phyloP scores from a whole-genome alignment of 352 stramenopile species.

The Vaucheria bursata region DNA sequence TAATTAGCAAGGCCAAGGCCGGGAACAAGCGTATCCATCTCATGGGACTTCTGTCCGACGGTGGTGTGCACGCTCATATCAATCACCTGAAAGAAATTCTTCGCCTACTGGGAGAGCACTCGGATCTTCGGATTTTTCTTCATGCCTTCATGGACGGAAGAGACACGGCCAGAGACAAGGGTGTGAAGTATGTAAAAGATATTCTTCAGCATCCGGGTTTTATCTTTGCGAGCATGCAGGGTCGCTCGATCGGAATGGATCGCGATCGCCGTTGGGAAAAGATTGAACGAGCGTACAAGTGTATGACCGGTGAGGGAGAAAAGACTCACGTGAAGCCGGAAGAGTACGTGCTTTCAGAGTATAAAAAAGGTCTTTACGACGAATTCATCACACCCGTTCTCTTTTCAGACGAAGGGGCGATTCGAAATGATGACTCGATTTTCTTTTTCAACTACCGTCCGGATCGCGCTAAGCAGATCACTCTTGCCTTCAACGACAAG shows the following conservation, averaged over 20 bases:
- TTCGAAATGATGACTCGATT: neutral
- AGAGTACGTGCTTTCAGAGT: neutral
- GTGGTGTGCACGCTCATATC: neutral
- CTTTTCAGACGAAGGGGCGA: neutral
- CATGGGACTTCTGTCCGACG: neutral
- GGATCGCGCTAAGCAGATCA: neutral
- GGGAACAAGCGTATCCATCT: neutral
- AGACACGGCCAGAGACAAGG: neutral
- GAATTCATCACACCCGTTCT: neutral
- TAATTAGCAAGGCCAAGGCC: neutral
- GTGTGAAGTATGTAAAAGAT: neutral
- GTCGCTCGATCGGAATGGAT: neutral
- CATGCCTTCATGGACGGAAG: neutral
- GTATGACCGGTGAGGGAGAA: neutral
- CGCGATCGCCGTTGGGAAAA: neutral
- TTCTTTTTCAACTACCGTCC: constrained; percentile 3
- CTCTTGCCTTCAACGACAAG: neutral
- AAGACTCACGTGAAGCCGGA: neutral
- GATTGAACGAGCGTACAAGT: neutral
- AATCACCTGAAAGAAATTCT: neutral
- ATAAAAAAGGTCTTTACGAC: neutral
- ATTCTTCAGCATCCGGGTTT: neutral
- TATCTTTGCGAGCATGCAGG: neutral
- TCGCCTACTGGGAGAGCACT: neutral
- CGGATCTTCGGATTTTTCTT: neutral